These are phyloP conservation scores for Thuidium tamariscinum DNA, from an alignment of 225 moss, liverwort and hornwort species.

Conservation along the genomic window DNA sequence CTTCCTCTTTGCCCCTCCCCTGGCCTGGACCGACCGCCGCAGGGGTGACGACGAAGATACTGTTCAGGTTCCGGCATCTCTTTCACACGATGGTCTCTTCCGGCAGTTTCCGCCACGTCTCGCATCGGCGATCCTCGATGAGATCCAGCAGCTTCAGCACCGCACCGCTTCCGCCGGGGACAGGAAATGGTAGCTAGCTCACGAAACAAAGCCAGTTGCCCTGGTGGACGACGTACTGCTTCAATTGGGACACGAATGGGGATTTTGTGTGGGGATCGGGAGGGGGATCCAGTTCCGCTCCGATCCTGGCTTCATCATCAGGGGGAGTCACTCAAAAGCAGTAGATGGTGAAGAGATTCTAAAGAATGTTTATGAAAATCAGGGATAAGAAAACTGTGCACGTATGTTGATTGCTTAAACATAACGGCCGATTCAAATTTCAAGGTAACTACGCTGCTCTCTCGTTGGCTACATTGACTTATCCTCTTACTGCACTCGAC, in stretches of 20 bases:
- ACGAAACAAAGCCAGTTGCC: not conserved
- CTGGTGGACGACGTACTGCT: not conserved
- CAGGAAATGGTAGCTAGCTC: not conserved
- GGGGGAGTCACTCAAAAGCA: not conserved
- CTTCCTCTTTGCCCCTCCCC: not conserved
- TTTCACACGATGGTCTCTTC: not conserved
- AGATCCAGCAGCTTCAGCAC: not conserved
- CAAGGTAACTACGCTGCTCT: no score
- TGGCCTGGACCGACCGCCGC: no score
- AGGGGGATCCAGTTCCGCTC: not conserved
- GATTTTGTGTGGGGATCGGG: not conserved
- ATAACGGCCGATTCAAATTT: no score
- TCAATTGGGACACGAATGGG: not conserved
- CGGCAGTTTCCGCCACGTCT: not conserved
- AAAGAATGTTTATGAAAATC: not conserved
- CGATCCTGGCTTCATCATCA: no score
- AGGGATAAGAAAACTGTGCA: not conserved
- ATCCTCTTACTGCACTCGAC: not conserved
- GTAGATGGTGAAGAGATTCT: not conserved
- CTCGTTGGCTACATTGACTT: not conserved
- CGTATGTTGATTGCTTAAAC: not conserved
- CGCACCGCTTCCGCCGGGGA: not conserved
- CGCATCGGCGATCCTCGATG: not conserved
- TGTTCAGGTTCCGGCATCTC: not conserved
- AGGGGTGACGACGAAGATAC: not conserved